A percentile compares a stretch with the other conserved stretches of the same genome.
These are phyloP conservation scores for Termitomyces sp. DNA, from an alignment of 768 basidiomycete species.

Conservation along the genomic window DNA sequence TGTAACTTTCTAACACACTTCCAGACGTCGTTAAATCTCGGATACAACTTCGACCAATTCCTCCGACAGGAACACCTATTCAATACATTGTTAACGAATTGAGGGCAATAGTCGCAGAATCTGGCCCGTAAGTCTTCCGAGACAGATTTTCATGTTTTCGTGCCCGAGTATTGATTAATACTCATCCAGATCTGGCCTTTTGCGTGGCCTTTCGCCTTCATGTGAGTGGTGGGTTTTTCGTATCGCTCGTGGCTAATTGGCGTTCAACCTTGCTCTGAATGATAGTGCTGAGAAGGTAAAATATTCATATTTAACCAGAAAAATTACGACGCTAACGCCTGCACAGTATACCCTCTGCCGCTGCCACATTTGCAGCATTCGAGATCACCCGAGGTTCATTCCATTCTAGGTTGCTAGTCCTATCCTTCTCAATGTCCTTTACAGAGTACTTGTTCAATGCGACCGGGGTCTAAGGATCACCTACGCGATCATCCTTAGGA, in stretches of 20 bases:
- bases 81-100: conserved; percentile 75
- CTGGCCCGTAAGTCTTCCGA: conserved; percentile 54
- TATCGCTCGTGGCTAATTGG: neutral
- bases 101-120: conserved; percentile 59
- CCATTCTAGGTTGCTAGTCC: neutral
- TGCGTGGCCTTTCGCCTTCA: conserved; percentile 72
- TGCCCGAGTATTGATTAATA: neutral
- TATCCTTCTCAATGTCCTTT: neutral
- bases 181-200: conserved; percentile 48
- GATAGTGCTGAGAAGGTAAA: conserved; percentile 59
- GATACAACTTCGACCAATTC: conserved; percentile 70
- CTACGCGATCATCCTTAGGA: neutral
- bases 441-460: conserved; percentile 31
- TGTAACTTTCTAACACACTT: neutral
- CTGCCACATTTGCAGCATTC: conserved; percentile 84
- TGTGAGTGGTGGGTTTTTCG: conserved; percentile 38
- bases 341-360: conserved; percentile 83
- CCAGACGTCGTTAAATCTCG: conserved; percentile 89
- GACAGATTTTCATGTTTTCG: neutral
- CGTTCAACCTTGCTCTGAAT: neutral
- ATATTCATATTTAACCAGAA: neutral
- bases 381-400: conserved; percentile 71
- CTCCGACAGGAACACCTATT: conserved; percentile 68
- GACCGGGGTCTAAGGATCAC: conserved; percentile 26
- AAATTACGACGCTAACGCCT: neutral